Conservation (phyloP, 2,329 filamentous ascomycete genomes). For the Bipolaris oryzae region DNA sequence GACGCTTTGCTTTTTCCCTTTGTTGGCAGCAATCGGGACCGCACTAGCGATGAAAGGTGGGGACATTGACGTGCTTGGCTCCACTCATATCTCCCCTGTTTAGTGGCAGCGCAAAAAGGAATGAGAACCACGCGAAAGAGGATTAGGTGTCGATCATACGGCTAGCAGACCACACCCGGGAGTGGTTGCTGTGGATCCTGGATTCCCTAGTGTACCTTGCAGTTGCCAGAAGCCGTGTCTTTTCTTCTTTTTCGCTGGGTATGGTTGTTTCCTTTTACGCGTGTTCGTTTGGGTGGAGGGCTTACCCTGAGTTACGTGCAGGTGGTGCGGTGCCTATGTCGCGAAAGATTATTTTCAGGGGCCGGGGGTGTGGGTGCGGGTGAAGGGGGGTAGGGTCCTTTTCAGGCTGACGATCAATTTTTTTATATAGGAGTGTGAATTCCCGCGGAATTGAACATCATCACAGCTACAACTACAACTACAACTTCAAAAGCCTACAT, state of each 20-base stretch:
- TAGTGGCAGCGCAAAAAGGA: background rate
- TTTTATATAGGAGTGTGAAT: background rate
- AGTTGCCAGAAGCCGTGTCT: background rate
- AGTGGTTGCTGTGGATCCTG: conserved; percentile 1
- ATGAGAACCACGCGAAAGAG: background rate
- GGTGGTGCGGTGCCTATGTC: background rate
- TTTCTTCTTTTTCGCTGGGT: background rate
- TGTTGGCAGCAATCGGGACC: background rate
- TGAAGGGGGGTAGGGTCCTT: too few relatives aligned
- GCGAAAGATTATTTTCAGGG: conserved; percentile 1
- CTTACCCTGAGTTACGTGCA: conserved; percentile 5
- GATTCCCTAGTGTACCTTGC: conserved; percentile 4
- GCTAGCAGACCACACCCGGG: background rate
- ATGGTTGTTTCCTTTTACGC: background rate
- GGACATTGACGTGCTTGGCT: background rate
- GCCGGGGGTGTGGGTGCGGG: background rate
- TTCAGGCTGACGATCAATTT: background rate
- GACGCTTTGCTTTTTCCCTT: conserved; percentile 1
- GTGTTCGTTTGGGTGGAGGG: conserved; percentile 5
- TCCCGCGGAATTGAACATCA: background rate
- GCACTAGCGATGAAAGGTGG: background rate
- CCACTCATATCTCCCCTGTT: background rate
- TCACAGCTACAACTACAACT: background rate
- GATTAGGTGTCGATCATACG: conserved; percentile 2
- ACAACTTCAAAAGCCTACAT: background rate